Evolutionary conservation across 1,284 basidiomycete species (phyloP), one percentile per base, ranked within the genome.

Genomic region (Ganoderma lingzhi): DNA sequence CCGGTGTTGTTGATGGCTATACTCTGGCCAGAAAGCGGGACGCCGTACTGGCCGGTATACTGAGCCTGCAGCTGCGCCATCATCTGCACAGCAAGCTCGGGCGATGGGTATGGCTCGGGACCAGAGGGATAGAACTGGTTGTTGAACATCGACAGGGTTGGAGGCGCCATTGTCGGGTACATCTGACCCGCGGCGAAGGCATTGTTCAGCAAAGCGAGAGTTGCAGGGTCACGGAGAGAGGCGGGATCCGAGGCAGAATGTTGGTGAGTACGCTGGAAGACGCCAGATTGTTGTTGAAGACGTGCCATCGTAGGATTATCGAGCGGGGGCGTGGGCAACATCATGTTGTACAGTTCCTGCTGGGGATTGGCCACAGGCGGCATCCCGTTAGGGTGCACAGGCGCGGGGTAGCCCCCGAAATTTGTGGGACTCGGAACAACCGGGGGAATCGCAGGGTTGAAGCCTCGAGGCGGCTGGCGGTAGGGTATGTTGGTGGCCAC

Each of bases 231-330:
- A 56, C 93, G 88, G 14, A 88, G 80, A 17, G 88, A 85, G 45
- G 91, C 90, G 6, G 92, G 93, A 77, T 94, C 93, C 2, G 92
- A 93, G 2, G 92, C 86, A 59, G 92, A 93, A 78, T 94, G 93
- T 70, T 93, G 92, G 77, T 93, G 93, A 44, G 86, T 87, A 48
- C 84, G 84, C 53, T 90, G 89, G 81, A 91, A 93, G 62, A 85
- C 84, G 73, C 87, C 88, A 76, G 90, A 89, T 75, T 92, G 92
- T 75, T 93, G 91, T 78, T 94, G 93, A 63, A 92, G 87, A 72
- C 92, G 91, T 67, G 87, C 85, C 69, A 92, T 87, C 30, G 90
- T 87, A 55, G 91, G 86, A 69, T 85, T 85, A 71, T 92, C 89
- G 66, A 84, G 82, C 69, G 85, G 84, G 28, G 82, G 80, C n/a